A percentile compares a stretch with the other conserved stretches of the same genome.
These are phyloP conservation scores for Neocatenulostroma microsporum DNA, from an alignment of 2,329 filamentous ascomycete species.

Conservation along the genomic window DNA sequence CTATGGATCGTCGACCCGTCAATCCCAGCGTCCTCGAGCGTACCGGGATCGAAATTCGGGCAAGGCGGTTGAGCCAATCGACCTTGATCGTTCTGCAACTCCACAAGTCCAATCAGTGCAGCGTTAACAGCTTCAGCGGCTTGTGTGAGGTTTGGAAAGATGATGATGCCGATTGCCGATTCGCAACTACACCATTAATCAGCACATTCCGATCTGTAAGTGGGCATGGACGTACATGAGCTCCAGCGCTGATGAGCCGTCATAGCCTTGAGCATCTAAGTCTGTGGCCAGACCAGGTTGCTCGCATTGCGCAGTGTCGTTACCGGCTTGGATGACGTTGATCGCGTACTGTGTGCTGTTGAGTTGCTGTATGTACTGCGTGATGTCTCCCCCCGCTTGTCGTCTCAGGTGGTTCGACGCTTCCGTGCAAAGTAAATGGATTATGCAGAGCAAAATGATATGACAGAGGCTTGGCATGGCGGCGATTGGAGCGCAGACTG, in stretches of 20 bases:
- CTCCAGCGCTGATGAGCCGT: neutral
- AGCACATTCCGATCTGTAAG: too few species aligned
- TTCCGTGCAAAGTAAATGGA: too few species aligned
- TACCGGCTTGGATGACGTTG: constrained; percentile 3
- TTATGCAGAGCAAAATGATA: too few species aligned
- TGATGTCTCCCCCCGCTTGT: neutral
- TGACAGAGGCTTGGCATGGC: too few species aligned
- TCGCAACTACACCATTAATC: constrained; percentile 3
- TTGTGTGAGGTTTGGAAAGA: constrained; percentile 3
- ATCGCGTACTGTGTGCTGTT: constrained; percentile 1
- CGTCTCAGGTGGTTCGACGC: too few species aligned
- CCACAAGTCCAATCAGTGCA: too few species aligned
- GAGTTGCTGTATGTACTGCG: neutral
- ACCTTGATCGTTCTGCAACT: too few species aligned
- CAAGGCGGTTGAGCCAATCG: too few species aligned
- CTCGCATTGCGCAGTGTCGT: neutral
- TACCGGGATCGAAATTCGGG: neutral
- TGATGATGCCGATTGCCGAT: constrained; percentile 5
- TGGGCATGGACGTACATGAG: constrained; percentile 1
- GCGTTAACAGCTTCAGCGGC: too few species aligned
- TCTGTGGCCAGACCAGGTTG: neutral
- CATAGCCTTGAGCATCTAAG: neutral
- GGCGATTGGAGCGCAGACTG: too few species aligned
- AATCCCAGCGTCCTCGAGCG: neutral
- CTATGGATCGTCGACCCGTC: neutral